These are phyloP conservation scores for Coniella vitis DNA, from an alignment of 2,329 filamentous ascomycete species.

Conservation along the genomic window DNA sequence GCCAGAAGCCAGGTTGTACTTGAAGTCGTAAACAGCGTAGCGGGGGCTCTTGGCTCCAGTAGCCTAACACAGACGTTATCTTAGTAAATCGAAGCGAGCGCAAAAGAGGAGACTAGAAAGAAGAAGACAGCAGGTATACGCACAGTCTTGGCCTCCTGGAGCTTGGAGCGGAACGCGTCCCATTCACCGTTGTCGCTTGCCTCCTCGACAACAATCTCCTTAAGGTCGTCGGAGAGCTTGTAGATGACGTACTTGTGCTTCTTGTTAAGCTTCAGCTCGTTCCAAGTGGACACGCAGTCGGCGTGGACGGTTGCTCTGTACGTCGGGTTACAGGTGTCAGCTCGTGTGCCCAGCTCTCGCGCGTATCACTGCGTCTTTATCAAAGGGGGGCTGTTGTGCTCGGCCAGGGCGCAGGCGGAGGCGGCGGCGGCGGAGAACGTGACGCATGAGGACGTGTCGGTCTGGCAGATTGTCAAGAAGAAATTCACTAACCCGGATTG, in stretches of 20 bases:
- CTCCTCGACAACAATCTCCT: conserved; percentile 75
- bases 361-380: conserved; percentile 6
- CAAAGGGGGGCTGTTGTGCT: background rate
- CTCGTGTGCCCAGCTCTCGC: background rate
- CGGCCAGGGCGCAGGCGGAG: background rate
- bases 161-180: conserved; percentile 68
- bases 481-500: conserved; percentile 57
- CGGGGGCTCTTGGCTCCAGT: conserved; percentile 59
- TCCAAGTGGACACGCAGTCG: conserved; percentile 67
- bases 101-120: background rate
- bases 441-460: background rate
- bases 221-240: conserved; percentile 79
- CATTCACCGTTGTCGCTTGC: conserved; percentile 61
- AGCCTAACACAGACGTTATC: conserved; percentile 36
- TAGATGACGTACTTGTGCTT: conserved; percentile 81
- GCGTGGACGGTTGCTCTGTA: conserved; percentile 62
- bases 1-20: conserved; percentile 64
- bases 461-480: conserved; percentile 13
- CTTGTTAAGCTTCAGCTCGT: conserved; percentile 77
- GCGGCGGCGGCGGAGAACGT: background rate
- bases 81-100: conserved; percentile 9
- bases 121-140: conserved; percentile 44
- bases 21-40: conserved; percentile 81
- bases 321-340: conserved; percentile 4
- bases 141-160: conserved; percentile 67